phyloP scores from a whole-genome alignment of 2,329 filamentous ascomycete species.

The Orbilia oligospora region DNA sequence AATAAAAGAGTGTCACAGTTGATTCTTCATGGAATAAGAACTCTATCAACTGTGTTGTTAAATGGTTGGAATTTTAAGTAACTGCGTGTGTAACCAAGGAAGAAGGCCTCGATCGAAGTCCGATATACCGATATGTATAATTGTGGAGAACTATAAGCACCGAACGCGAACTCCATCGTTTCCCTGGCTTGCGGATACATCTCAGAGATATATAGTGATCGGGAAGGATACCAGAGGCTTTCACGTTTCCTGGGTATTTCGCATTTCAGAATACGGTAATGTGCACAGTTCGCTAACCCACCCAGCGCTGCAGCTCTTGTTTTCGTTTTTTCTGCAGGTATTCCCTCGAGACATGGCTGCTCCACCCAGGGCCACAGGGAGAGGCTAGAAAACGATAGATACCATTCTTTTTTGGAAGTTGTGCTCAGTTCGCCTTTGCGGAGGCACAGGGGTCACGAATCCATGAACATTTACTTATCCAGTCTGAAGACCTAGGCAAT shows the following conservation, averaged over 20 bases:
- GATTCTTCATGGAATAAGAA: neutral
- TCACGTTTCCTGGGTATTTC: constrained; percentile 2
- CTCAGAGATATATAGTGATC: constrained; percentile 49
- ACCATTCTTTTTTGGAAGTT: neutral
- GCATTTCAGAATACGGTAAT: neutral
- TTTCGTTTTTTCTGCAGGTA: constrained; percentile 33
- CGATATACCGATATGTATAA: constrained; percentile 39
- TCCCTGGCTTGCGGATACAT: constrained; percentile 11
- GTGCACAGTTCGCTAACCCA: constrained; percentile 35
- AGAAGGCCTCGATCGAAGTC: neutral
- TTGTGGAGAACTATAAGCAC: constrained; percentile 52
- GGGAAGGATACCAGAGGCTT: constrained; percentile 1
- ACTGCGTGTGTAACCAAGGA: constrained; percentile 11
- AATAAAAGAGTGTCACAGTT: neutral
- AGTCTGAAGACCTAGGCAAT: constrained; percentile 22
- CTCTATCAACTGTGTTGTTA: constrained; percentile 25
- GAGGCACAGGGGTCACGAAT: constrained; percentile 41
- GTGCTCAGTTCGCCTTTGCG: constrained; percentile 43
- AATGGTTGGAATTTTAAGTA: constrained; percentile 28
- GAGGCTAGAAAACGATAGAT: constrained; percentile 7
- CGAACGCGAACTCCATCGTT: neutral
- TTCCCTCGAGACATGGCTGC: neutral
- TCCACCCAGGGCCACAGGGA: neutral
- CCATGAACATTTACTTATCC: constrained; percentile 3
- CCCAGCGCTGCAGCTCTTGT: constrained; percentile 29